phyloP scores from a whole-genome alignment of 805 yeast genomes.

The Ogataea corticis region DNA sequence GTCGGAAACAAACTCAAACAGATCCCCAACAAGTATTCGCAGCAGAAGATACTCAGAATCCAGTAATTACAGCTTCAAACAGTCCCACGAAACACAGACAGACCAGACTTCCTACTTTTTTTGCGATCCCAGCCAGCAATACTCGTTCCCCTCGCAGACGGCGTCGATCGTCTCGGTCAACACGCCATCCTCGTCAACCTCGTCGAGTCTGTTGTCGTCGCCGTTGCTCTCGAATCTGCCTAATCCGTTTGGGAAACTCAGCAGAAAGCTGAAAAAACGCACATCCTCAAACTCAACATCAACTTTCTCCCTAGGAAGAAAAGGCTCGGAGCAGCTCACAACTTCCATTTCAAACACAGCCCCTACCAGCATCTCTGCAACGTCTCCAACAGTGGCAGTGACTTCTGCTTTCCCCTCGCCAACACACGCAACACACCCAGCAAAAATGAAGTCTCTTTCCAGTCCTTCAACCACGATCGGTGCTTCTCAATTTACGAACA shows the following conservation, averaged over 20 bases:
- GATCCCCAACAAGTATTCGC: constrained; percentile 11
- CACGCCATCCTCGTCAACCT: constrained; percentile 8
- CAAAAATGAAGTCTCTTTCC: constrained; percentile 1
- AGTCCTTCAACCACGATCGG: not conserved
- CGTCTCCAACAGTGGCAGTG: constrained; percentile 12
- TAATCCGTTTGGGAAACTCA: constrained; percentile 16
- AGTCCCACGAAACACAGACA: not conserved
- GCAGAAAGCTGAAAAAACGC: constrained; percentile 16
- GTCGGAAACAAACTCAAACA: constrained; percentile 8
- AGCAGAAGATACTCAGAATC: constrained; percentile 11
- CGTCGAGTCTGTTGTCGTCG: constrained; percentile 9
- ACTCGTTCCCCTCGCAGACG: not conserved
- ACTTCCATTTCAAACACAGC: constrained; percentile 8
- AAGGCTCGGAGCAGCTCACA: constrained; percentile 7
- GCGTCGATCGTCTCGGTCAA: not conserved
- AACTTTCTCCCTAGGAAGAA: constrained; percentile 9
- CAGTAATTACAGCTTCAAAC: constrained; percentile 10
- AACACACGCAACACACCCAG: not conserved
- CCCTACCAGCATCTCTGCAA: constrained; percentile 5
- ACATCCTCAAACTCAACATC: constrained; percentile 14
- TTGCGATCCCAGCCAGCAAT: constrained; percentile 1
- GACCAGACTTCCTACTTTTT: not conserved
- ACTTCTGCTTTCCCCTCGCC: constrained; percentile 11
- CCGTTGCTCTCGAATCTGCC: constrained; percentile 9
- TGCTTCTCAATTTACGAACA: constrained; percentile 1